Base-by-base conservation (phyloP, 2,329 filamentous ascomycete species). In the Diatrype stigma region DNA sequence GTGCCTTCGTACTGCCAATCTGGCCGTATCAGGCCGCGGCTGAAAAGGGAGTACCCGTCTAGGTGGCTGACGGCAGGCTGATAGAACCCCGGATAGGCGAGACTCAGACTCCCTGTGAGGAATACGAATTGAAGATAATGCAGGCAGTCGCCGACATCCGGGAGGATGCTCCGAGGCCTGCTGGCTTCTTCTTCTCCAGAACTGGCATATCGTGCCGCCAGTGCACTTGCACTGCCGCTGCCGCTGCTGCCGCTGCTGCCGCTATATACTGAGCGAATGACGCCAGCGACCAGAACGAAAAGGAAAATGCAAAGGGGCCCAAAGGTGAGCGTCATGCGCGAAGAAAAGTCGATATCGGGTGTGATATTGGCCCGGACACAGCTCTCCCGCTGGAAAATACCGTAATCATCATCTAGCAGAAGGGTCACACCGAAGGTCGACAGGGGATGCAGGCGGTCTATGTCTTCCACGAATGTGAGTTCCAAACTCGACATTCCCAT, bases 121-220 rank as follows among this genome's bases (percentile, higher is more conserved):
- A 90, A 84, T 46, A 87, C 76, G 62, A 89, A 90, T 61, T 91
- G 87, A 12, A 91, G 79, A 63, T 90, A 90, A 60, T 88, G 84
- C 34, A 91, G 71, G 61, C 86, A 90, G 62, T 90, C 57, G 16
- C 57, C 60, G 10, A 63, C 54, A 5, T 56, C 53, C 2, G 57
- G 60, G 6, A 62, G 56, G 23, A 58, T 35, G 17, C 54, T 46
- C 21, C 44, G 49, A 19, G 46, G 47, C 34, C 3, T 45, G 22
- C 46, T 37, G 34, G 47, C 42, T 22, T 22, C 23, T 38, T 19
- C n/a, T n/a, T n/a, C n/a, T n/a, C n/a, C n/a, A n/a, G n/a, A n/a
- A n/a, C n/a, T n/a, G n/a, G n/a, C n/a, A n/a, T n/a, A n/a, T n/a
- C n/a, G n/a, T n/a, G n/a, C n/a, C n/a, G n/a, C n/a, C n/a, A n/a